Conservation (phyloP, 768 basidiomycete species). For the Tulasnella sp. region DNA sequence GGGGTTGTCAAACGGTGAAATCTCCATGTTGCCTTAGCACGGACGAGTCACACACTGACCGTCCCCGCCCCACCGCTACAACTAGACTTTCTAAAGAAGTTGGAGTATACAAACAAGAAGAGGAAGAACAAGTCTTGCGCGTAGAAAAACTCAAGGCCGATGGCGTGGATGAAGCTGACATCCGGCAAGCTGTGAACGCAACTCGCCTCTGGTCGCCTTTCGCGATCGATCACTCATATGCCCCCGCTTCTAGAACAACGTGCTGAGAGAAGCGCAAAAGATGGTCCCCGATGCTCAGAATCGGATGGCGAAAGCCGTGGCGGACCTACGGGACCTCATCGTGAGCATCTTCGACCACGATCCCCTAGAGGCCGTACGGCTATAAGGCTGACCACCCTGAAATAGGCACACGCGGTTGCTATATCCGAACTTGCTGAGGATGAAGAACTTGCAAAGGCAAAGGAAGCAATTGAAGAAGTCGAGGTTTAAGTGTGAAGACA, state of each 20-base stretch:
- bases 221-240: neutral
- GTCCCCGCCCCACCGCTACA: neutral
- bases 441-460: conserved; percentile 41
- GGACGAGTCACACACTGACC: neutral
- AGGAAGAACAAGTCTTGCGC: conserved; percentile 42
- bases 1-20: conserved; percentile 51
- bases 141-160: conserved; percentile 50
- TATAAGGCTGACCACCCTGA: too few species aligned
- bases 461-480: conserved; percentile 43
- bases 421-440: neutral
- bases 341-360: conserved; percentile 37
- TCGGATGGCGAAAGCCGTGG: conserved; percentile 48
- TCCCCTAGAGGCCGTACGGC: too few species aligned
- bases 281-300: conserved; percentile 61
- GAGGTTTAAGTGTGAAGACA: conserved; percentile 29
- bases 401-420: too few species aligned
- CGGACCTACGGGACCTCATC: conserved; percentile 51
- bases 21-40: conserved; percentile 18
- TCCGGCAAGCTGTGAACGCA: conserved; percentile 16
- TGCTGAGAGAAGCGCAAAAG: conserved; percentile 66
- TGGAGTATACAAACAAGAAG: conserved; percentile 51
- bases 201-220: neutral
- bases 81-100: conserved; percentile 60
- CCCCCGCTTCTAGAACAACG: conserved; percentile 14
- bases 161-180: conserved; percentile 29